phyloP scores from a whole-genome alignment of 495 filamentous ascomycete species.

The Penicillium bovifimosum region DNA sequence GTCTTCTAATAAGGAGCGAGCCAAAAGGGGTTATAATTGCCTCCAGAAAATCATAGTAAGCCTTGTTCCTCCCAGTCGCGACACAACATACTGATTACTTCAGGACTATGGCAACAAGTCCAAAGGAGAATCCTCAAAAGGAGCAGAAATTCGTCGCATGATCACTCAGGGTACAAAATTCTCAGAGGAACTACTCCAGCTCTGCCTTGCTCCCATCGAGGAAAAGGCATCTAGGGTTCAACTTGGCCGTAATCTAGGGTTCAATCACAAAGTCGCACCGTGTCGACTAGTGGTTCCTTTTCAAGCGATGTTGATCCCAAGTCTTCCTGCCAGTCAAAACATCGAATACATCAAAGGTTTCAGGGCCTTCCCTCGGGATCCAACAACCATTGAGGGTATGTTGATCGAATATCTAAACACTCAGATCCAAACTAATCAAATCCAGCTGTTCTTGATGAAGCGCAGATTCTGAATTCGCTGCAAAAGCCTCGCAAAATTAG shows the following conservation, averaged over 20 bases:
- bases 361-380: conserved; percentile 69
- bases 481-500: conserved; percentile 89
- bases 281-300: conserved; percentile 82
- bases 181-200: conserved; percentile 72
- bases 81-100: conserved; percentile 10
- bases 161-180: conserved; percentile 76
- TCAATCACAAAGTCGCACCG: conserved; percentile 77
- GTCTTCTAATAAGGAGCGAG: conserved; percentile 47
- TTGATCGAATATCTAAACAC: conserved; percentile 14
- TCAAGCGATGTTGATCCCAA: conserved; percentile 77
- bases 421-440: conserved; percentile 35
- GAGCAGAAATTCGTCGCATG: conserved; percentile 58
- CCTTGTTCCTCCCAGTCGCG: background rate
- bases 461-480: conserved; percentile 82
- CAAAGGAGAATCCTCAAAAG: conserved; percentile 34
- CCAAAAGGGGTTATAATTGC: conserved; percentile 42
- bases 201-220: conserved; percentile 70
- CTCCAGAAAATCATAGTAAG: conserved; percentile 44
- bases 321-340: conserved; percentile 68
- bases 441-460: conserved; percentile 70
- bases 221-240: conserved; percentile 65
- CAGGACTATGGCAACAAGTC: conserved; percentile 43
- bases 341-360: conserved; percentile 64
- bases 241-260: conserved; percentile 68
- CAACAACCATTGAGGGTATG: conserved; percentile 53